A percentile compares a stretch with the other conserved stretches of the same genome.
phyloP scores from a whole-genome alignment of 331 rosid genomes.

The Malus hybrid region DNA sequence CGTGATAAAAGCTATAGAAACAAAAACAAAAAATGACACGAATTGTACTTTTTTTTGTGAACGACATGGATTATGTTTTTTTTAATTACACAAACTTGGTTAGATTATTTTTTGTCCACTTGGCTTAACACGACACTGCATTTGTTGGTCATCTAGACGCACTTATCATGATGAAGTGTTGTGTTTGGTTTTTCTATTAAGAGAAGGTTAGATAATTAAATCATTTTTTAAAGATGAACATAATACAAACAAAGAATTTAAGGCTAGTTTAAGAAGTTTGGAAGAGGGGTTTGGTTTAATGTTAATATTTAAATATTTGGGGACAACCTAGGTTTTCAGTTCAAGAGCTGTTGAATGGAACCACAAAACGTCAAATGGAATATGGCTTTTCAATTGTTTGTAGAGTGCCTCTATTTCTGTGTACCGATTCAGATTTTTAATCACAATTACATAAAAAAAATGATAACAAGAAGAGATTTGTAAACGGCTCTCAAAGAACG shows the following conservation, averaged over 20 bases:
- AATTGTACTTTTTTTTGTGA: not conserved
- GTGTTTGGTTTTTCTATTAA: not conserved
- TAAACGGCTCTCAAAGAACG: too few relatives aligned
- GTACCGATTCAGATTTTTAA: not conserved
- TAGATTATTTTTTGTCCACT: not conserved
- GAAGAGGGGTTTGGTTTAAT: not conserved
- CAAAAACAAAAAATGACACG: not conserved
- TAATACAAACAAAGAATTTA: slow-evolving; percentile 16
- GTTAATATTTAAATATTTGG: not conserved
- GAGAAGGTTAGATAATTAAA: slow-evolving; percentile 1
- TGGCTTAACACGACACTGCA: slow-evolving; percentile 9
- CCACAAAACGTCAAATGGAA: slow-evolving; percentile 5
- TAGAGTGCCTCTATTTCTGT: not conserved
- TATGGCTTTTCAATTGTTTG: not conserved
- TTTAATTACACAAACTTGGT: not conserved
- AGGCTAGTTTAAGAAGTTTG: not conserved
- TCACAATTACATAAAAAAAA: not conserved
- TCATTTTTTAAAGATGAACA: not conserved
- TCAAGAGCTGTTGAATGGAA: slow-evolving; percentile 10
- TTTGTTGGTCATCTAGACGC: not conserved
- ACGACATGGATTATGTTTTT: not conserved
- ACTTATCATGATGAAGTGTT: slow-evolving; percentile 3
- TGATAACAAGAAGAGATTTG: not conserved
- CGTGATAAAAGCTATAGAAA: not conserved
- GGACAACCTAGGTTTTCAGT: not conserved